A percentile compares a stretch with the other conserved stretches of the same genome.
These are phyloP conservation scores for Colletotrichum falcatum DNA, from an alignment of 2,329 filamentous ascomycete species.

Conservation along the genomic window DNA sequence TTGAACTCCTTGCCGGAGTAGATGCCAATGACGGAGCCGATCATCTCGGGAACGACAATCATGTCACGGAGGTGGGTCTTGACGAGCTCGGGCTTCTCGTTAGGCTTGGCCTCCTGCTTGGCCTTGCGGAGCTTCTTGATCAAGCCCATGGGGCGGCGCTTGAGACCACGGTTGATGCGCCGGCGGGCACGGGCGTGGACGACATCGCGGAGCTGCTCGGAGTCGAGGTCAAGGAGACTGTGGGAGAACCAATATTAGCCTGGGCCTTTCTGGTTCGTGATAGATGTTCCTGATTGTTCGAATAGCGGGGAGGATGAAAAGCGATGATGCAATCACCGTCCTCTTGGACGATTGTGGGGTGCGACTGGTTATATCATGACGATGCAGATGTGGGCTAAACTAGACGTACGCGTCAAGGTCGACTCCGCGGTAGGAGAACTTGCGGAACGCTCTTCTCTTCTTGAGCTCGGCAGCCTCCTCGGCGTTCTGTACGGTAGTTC, in stretches of 20 bases:
- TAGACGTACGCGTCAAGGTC: conserved; percentile 96
- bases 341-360: conserved; percentile 9
- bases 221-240: conserved; percentile 98
- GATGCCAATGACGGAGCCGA: conserved; percentile 97
- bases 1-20: conserved; percentile 99
- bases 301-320: neutral
- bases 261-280: conserved; percentile 34
- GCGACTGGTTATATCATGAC: conserved; percentile 18
- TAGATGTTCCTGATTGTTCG: conserved; percentile 7
- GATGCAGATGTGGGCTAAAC: conserved; percentile 49
- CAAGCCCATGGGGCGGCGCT: conserved; percentile 99
- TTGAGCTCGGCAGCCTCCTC: conserved; percentile 99
- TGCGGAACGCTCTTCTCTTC: conserved; percentile 99
- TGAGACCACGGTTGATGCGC: conserved; percentile 99
- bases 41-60: conserved; percentile 99
- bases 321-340: conserved; percentile 6
- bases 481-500: conserved; percentile 75
- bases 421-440: conserved; percentile 99
- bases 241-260: conserved; percentile 41
- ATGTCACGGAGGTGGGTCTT: conserved; percentile 99
- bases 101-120: conserved; percentile 98
- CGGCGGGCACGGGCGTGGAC: conserved; percentile 98
- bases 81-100: conserved; percentile 99
- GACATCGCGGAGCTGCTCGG: conserved; percentile 98
- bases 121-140: conserved; percentile 99